Evolutionary conservation across 2,329 filamentous ascomycete genomes (phyloP).

Genomic region (Diplodia mutila): DNA sequence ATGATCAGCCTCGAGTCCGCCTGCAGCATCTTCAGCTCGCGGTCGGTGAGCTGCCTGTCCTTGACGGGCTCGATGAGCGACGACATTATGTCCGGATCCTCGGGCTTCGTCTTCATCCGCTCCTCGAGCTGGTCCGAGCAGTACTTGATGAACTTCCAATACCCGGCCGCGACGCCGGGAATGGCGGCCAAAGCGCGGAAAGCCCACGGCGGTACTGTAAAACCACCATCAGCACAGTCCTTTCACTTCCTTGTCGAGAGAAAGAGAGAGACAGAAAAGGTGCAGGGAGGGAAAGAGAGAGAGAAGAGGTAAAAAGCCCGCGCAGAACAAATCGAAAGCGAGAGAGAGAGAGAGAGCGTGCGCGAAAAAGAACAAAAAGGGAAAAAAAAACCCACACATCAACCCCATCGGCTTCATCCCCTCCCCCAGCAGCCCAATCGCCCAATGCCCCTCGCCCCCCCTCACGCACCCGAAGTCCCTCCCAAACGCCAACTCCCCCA

Average conservation of each 20-base stretch:
- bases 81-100: slow-evolving; percentile 17
- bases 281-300: too few relatives aligned
- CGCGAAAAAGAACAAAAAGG: too few relatives aligned
- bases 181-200: slow-evolving; percentile 38
- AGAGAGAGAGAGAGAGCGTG: neutral
- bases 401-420: slow-evolving; percentile 14
- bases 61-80: slow-evolving; percentile 9
- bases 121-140: slow-evolving; percentile 37
- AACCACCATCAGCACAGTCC: neutral
- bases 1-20: slow-evolving; percentile 43
- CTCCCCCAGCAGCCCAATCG: slow-evolving; percentile 33
- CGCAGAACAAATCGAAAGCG: too few relatives aligned
- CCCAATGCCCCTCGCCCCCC: slow-evolving; percentile 33
- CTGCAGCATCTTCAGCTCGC: slow-evolving; percentile 28
- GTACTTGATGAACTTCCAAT: slow-evolving; percentile 37
- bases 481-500: slow-evolving; percentile 53
- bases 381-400: neutral
- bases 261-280: neutral
- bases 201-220: slow-evolving; percentile 37
- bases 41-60: neutral
- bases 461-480: slow-evolving; percentile 47
- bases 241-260: too few relatives aligned
- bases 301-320: neutral
- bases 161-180: slow-evolving; percentile 36
- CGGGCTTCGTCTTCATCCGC: slow-evolving; percentile 9